phyloP scores from a whole-genome alignment of 1,284 basidiomycete species.

The Phylloboletellus chloephorus region DNA sequence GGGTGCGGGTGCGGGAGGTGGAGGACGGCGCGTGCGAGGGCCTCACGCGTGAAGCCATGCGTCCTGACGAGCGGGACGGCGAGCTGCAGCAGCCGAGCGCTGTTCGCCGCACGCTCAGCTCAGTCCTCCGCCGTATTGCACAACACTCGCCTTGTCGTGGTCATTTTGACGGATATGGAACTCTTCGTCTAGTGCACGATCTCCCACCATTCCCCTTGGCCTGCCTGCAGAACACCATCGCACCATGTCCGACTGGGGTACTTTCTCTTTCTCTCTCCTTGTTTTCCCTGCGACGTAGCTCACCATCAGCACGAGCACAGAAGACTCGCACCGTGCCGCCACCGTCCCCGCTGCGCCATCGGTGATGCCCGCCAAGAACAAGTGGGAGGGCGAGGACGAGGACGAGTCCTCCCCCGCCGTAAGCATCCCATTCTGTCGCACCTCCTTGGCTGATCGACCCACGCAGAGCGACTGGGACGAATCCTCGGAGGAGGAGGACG shows the following conservation, averaged over 20 bases:
- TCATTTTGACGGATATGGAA: not conserved
- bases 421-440: constrained; percentile 18
- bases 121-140: too few species aligned
- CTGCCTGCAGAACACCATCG: not conserved
- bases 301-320: constrained; percentile 33
- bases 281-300: constrained; percentile 12
- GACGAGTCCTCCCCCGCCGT: constrained; percentile 62
- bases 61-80: constrained; percentile 57
- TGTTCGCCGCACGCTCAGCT: constrained; percentile 6
- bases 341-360: constrained; percentile 37
- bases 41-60: constrained; percentile 67
- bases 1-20: constrained; percentile 44
- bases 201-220: too few species aligned
- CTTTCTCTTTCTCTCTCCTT: constrained; percentile 3
- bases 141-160: constrained; percentile 23
- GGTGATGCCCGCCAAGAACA: constrained; percentile 48
- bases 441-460: constrained; percentile 7
- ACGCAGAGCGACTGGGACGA: constrained; percentile 89
- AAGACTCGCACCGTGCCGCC: constrained; percentile 47
- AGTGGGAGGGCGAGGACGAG: constrained; percentile 88
- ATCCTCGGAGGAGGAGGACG: constrained; percentile 75
- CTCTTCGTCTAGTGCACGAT: too few species aligned
- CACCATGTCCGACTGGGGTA: constrained; percentile 45
- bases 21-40: constrained; percentile 62
- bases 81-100: constrained; percentile 46